Conservation (phyloP, 2,329 filamentous ascomycete species). For the Diaporthe eres region DNA sequence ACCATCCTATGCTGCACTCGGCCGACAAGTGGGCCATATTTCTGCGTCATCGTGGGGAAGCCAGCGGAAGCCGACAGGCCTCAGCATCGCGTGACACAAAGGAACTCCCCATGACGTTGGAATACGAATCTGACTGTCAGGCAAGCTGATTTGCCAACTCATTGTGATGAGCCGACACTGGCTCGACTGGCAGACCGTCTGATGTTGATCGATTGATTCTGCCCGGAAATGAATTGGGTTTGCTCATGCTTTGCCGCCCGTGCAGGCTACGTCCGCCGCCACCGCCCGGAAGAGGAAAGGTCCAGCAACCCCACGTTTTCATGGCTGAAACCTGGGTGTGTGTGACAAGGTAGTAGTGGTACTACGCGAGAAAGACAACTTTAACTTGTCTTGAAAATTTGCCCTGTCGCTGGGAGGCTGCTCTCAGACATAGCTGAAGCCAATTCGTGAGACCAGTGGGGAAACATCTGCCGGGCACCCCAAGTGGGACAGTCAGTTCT, state of each 20-base stretch:
- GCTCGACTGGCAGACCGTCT: neutral
- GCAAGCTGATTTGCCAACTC: neutral
- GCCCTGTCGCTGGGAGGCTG: neutral
- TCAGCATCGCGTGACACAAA: constrained; percentile 10
- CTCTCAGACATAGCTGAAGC: neutral
- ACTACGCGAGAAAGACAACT: constrained; percentile 4
- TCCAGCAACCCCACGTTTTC: constrained; percentile 29
- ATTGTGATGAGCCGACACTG: neutral
- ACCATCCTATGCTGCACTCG: constrained; percentile 25
- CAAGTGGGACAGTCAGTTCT: neutral
- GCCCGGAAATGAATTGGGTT: constrained; percentile 30
- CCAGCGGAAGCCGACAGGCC: constrained; percentile 6
- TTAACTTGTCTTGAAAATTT: neutral
- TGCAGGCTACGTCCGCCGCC: neutral
- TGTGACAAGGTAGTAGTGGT: constrained; percentile 20
- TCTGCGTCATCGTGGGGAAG: constrained; percentile 24
- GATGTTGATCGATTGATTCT: constrained; percentile 5
- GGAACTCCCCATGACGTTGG: neutral
- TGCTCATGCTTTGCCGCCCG: constrained; percentile 5
- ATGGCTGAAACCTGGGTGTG: constrained; percentile 18
- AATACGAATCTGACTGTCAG: constrained; percentile 20
- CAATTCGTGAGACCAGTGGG: neutral
- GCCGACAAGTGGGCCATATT: constrained; percentile 26
- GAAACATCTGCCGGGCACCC: neutral
- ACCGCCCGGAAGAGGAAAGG: constrained; percentile 6